Conservation (phyloP, 345 rosid genomes). For the Pseudoturritis turrita region DNA sequence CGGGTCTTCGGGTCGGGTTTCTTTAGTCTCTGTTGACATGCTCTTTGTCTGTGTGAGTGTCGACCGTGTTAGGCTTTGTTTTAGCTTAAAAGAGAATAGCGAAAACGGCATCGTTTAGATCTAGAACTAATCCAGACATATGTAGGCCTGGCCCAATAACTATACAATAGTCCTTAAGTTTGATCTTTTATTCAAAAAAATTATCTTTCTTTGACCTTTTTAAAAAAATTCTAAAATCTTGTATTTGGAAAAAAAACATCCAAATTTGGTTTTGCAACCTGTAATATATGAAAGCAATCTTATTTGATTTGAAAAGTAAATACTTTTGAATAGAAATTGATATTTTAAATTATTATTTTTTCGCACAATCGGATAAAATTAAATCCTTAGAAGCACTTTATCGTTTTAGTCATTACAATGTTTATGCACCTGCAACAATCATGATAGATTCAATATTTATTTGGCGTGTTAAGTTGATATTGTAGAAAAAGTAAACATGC, state of each 20-base stretch:
- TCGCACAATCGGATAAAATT: too few species aligned
- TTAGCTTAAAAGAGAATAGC: not conserved
- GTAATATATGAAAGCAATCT: not conserved
- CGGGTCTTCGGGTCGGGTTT: slow-evolving; percentile 22
- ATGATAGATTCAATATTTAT: too few species aligned
- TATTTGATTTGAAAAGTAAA: not conserved
- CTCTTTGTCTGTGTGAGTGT: not conserved
- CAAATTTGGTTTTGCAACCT: not conserved
- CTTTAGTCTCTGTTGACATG: slow-evolving; percentile 12
- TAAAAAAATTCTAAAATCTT: not conserved
- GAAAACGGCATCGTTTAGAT: not conserved
- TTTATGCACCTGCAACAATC: not conserved
- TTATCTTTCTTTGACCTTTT: not conserved
- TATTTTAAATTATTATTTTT: too few species aligned
- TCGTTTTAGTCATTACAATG: too few species aligned
- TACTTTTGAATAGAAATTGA: too few species aligned
- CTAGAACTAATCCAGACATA: not conserved
- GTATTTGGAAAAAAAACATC: not conserved
- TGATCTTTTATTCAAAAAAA: not conserved
- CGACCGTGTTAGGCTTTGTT: not conserved
- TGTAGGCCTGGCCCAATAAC: slow-evolving; percentile 8
- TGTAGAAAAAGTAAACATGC: not conserved
- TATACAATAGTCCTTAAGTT: not conserved
- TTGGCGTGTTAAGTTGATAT: too few species aligned
- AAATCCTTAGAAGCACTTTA: too few species aligned